Conservation (phyloP, 768 basidiomycete species). For the Arthromyces matolae region DNA sequence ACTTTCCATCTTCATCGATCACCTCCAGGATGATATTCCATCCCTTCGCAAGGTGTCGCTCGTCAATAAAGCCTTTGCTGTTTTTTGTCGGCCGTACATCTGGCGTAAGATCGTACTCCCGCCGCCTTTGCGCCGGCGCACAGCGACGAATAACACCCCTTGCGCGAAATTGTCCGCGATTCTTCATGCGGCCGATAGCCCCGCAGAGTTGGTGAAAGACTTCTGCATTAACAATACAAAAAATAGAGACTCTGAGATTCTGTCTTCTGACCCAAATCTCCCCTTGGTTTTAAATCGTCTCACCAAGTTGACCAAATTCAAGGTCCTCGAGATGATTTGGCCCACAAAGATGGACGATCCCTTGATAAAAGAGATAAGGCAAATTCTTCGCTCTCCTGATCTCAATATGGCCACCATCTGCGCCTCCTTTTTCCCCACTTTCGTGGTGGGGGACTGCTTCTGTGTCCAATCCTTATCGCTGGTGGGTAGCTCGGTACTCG, state of each 20-base stretch:
- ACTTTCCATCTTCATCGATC: not conserved
- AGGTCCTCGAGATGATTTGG: slow-evolving; percentile 1
- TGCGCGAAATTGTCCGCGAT: slow-evolving; percentile 1
- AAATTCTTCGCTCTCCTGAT: not conserved
- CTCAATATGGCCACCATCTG: slow-evolving; percentile 1
- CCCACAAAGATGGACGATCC: not conserved
- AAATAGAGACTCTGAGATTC: not conserved
- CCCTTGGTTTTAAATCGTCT: not conserved
- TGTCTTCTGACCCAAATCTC: not conserved
- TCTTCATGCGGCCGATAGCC: not conserved
- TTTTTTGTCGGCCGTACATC: not conserved
- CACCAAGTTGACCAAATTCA: not conserved
- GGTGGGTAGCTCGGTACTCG: not conserved
- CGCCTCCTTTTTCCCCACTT: not conserved
- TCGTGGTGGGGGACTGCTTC: slow-evolving; percentile 1
- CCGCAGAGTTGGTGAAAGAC: slow-evolving; percentile 1
- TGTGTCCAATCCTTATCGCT: slow-evolving; percentile 1
- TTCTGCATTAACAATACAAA: slow-evolving; percentile 1
- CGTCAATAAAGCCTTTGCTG: not conserved
- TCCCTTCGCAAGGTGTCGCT: not conserved
- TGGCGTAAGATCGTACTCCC: slow-evolving; percentile 6
- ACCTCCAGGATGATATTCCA: slow-evolving; percentile 1
- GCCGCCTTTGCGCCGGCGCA: not conserved
- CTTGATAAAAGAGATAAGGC: not conserved
- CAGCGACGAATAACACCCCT: not conserved